These are phyloP conservation scores for Paecilomyces formosus DNA, from an alignment of 2,329 filamentous ascomycete species.

Conservation along the genomic window DNA sequence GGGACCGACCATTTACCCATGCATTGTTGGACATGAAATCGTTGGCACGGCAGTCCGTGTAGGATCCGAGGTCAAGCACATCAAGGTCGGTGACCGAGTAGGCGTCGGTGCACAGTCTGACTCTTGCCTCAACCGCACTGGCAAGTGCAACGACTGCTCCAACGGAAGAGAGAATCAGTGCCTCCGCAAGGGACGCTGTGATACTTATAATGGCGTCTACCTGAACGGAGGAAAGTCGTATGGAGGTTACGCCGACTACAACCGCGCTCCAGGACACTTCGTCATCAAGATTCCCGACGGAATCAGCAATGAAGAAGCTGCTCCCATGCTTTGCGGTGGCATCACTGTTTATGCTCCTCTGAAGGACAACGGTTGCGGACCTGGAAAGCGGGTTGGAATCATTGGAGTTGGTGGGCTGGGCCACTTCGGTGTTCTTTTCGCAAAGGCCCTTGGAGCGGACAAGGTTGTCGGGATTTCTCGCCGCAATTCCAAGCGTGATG, in stretches of 20 bases:
- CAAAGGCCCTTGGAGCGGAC: conserved; percentile 59
- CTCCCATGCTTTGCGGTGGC: conserved; percentile 66
- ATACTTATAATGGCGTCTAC: not conserved
- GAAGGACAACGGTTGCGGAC: conserved; percentile 56
- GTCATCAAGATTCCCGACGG: conserved; percentile 44
- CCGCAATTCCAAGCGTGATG: conserved; percentile 35
- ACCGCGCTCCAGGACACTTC: conserved; percentile 47
- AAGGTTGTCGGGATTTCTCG: conserved; percentile 46
- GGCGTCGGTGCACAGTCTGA: conserved; percentile 51
- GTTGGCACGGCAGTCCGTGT: conserved; percentile 49
- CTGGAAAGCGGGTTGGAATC: conserved; percentile 60
- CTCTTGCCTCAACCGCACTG: conserved; percentile 32
- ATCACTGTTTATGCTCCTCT: conserved; percentile 63
- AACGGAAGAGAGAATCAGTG: conserved; percentile 23
- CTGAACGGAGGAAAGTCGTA: conserved; percentile 49
- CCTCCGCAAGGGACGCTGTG: conserved; percentile 5
- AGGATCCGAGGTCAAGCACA: conserved; percentile 25
- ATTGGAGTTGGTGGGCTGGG: conserved; percentile 63
- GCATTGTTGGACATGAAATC: conserved; percentile 54
- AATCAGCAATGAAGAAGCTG: conserved; percentile 38
- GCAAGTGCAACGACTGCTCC: conserved; percentile 43
- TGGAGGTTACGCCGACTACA: conserved; percentile 52
- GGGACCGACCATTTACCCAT: conserved; percentile 11
- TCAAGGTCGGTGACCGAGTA: conserved; percentile 3
- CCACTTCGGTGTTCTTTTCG: conserved; percentile 61